A percentile compares a stretch with the other conserved stretches of the same genome.
Conservation (phyloP, 805 yeast species). For the Kluyveromyces siamensis region DNA sequence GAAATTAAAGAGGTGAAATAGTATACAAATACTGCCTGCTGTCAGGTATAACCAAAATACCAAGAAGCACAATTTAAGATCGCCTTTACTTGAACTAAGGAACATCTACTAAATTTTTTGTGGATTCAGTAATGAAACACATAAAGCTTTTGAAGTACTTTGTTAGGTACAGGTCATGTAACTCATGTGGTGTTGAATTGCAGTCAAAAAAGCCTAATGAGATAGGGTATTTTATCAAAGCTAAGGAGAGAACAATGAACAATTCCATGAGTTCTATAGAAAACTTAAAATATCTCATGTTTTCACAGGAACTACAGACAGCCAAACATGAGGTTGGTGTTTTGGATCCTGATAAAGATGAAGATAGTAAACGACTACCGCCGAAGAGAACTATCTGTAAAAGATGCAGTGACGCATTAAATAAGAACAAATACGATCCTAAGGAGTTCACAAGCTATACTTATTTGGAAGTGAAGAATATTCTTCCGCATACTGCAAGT, state of each 20-base stretch:
- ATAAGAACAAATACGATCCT: conserved; percentile 33
- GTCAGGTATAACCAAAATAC: background rate
- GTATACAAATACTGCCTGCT: background rate
- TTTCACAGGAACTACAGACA: conserved; percentile 21
- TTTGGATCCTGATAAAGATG: conserved; percentile 3
- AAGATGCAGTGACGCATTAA: conserved; percentile 46
- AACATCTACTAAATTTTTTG: background rate
- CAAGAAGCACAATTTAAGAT: background rate
- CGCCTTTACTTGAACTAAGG: background rate
- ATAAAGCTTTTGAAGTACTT: background rate
- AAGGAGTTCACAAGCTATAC: conserved; percentile 28
- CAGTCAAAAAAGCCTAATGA: conserved; percentile 32
- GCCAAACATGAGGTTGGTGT: conserved; percentile 10
- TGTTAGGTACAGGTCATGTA: conserved; percentile 28
- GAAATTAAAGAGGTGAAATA: background rate
- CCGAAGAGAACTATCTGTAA: conserved; percentile 33
- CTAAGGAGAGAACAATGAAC: conserved; percentile 9
- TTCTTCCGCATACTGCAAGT: conserved; percentile 35
- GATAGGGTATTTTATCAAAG: conserved; percentile 38
- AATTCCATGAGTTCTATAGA: conserved; percentile 7
- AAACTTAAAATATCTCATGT: conserved; percentile 22
- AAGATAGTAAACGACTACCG: background rate
- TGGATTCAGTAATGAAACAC: background rate
- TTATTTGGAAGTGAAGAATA: conserved; percentile 23
- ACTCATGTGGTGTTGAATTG: conserved; percentile 49